phyloP scores from a whole-genome alignment of 1,284 basidiomycete species.

The Cutaneotrichosporon arboriforme region DNA sequence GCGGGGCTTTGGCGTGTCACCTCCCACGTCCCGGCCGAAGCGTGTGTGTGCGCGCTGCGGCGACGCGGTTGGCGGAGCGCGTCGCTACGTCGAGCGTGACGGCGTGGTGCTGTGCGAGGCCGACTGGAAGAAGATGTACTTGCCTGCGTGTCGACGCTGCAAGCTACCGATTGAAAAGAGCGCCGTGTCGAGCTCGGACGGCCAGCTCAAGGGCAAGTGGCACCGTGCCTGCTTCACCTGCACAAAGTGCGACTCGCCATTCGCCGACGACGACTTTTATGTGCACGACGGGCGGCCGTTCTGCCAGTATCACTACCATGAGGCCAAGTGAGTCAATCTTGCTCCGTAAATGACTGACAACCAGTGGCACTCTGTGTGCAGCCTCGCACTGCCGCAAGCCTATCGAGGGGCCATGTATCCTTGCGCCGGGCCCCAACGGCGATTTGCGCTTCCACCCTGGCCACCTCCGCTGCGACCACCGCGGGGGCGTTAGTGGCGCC shows the following conservation, averaged over 20 bases:
- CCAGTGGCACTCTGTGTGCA: constrained; percentile 67
- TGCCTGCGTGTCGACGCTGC: constrained; percentile 79
- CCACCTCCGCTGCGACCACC: constrained; percentile 59
- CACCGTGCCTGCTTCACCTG: constrained; percentile 85
- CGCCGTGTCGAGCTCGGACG: constrained; percentile 82
- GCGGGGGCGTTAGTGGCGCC: constrained; percentile 49
- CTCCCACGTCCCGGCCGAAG: background rate
- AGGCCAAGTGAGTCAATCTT: constrained; percentile 57
- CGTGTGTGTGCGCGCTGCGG: constrained; percentile 61
- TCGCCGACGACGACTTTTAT: constrained; percentile 82
- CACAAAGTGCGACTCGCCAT: constrained; percentile 72
- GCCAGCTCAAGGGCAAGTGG: constrained; percentile 87
- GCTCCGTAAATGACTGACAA: constrained; percentile 5
- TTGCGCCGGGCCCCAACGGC: constrained; percentile 55
- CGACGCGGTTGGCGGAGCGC: constrained; percentile 61
- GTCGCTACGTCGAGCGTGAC: constrained; percentile 66
- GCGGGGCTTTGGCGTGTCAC: background rate
- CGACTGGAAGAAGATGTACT: constrained; percentile 90
- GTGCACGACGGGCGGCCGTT: constrained; percentile 78
- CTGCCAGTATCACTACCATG: constrained; percentile 84
- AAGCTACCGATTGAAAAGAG: constrained; percentile 76
- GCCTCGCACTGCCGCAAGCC: constrained; percentile 70
- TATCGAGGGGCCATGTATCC: constrained; percentile 83
- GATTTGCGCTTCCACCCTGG: constrained; percentile 77
- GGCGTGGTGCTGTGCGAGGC: constrained; percentile 68